Percentiles rank a stretch among this genome's conserved stretches.
Evolutionary conservation across 2,329 filamentous ascomycete species (phyloP).

Genomic region (Pseudohalonectria lignicola): DNA sequence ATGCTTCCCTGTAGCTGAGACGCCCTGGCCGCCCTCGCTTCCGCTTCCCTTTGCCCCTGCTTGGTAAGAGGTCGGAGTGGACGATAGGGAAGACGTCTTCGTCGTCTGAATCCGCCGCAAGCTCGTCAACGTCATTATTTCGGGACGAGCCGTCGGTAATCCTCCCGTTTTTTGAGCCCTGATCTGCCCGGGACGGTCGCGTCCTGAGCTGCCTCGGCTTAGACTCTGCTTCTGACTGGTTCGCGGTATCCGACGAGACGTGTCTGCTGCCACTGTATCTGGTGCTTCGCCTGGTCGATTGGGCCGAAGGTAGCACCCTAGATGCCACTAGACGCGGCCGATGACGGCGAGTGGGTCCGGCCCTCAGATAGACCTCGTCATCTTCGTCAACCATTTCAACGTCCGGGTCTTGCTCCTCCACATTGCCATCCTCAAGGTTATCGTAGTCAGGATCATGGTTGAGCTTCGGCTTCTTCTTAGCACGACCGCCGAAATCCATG

Average conservation of each 20-base stretch:
- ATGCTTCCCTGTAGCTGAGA: slow-evolving; percentile 8
- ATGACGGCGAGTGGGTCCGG: neutral
- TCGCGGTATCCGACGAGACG: too few species aligned
- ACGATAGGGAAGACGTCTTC: slow-evolving; percentile 14
- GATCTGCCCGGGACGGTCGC: too few species aligned
- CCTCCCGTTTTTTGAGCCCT: too few species aligned
- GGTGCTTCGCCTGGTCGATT: too few species aligned
- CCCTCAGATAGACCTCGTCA: neutral
- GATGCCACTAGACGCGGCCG: neutral
- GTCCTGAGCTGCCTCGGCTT: too few species aligned
- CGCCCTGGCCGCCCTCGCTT: slow-evolving; percentile 3
- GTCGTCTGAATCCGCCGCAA: slow-evolving; percentile 14
- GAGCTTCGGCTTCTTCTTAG: slow-evolving; percentile 1
- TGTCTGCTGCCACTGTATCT: too few species aligned
- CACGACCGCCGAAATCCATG: neutral
- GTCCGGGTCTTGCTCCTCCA: slow-evolving; percentile 2
- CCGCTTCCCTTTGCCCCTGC: slow-evolving; percentile 5
- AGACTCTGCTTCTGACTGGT: too few species aligned
- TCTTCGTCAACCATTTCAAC: slow-evolving; percentile 1
- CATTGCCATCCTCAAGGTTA: slow-evolving; percentile 1
- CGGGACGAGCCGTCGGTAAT: too few species aligned
- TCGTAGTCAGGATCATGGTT: slow-evolving; percentile 3
- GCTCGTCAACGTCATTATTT: slow-evolving; percentile 16
- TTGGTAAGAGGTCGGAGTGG: slow-evolving; percentile 14
- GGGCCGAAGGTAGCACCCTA: too few species aligned